Evolutionary conservation across 192 early-diverging fungal genomes (phyloP).

Genomic region (Allomyces macrogynus): DNA sequence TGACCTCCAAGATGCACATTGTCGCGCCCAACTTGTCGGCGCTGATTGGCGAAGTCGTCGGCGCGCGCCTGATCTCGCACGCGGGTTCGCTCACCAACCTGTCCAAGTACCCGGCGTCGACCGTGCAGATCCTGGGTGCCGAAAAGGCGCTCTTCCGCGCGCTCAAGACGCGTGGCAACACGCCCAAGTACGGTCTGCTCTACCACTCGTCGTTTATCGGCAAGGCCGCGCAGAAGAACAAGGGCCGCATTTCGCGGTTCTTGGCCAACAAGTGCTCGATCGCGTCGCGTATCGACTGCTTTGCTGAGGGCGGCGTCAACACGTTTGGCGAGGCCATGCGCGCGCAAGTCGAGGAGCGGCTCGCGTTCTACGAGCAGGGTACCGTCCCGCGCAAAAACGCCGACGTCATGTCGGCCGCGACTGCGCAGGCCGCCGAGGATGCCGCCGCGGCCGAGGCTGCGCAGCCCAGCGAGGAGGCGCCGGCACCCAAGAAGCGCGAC

Average conservation of each 20-base stretch:
- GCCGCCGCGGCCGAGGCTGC: slow-evolving; percentile 28
- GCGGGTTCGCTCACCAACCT: slow-evolving; percentile 93
- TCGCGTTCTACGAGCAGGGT: slow-evolving; percentile 85
- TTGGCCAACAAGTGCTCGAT: slow-evolving; percentile 97
- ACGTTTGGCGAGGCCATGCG: slow-evolving; percentile 85
- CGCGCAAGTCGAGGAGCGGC: slow-evolving; percentile 87
- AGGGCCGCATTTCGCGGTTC: slow-evolving; percentile 92
- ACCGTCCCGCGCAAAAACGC: slow-evolving; percentile 69
- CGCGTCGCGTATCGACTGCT: slow-evolving; percentile 92
- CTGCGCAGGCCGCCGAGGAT: slow-evolving; percentile 41
- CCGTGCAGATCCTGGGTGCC: slow-evolving; percentile 92
- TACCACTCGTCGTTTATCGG: slow-evolving; percentile 94
- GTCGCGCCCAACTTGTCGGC: slow-evolving; percentile 92
- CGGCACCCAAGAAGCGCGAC: slow-evolving; percentile 22
- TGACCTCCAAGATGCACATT: slow-evolving; percentile 83
- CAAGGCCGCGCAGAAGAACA: slow-evolving; percentile 89
- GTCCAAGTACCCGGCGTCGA: slow-evolving; percentile 90
- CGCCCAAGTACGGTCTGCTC: slow-evolving; percentile 93
- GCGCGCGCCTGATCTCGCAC: slow-evolving; percentile 89
- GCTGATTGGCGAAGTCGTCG: slow-evolving; percentile 86
- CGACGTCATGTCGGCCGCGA: slow-evolving; percentile 80
- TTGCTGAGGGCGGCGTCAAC: slow-evolving; percentile 46
- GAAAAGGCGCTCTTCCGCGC: slow-evolving; percentile 98
- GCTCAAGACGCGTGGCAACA: slow-evolving; percentile 88
- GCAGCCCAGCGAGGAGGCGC: slow-evolving; percentile 11